These are phyloP conservation scores for Tricholoma furcatifolium DNA, from an alignment of 768 basidiomycete species.

Conservation along the genomic window DNA sequence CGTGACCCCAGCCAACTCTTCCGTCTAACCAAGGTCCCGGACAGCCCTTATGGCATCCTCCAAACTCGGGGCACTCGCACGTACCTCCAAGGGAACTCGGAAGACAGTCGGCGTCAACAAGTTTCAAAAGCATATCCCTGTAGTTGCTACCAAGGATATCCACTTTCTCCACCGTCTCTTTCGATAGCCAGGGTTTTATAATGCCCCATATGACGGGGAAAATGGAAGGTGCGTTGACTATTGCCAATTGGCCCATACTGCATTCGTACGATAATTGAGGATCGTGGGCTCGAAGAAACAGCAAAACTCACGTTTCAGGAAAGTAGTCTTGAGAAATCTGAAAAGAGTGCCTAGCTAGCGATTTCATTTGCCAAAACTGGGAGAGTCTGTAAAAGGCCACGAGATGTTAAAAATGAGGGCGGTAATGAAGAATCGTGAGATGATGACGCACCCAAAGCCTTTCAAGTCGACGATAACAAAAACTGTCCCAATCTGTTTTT, in stretches of 20 bases:
- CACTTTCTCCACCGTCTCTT: conserved; percentile 69
- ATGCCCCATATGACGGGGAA: conserved; percentile 73
- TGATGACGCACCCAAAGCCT: conserved; percentile 58
- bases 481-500: conserved; percentile 45
- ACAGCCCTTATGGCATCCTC: conserved; percentile 60
- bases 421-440: neutral
- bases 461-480: conserved; percentile 71
- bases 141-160: conserved; percentile 66
- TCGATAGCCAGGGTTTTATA: conserved; percentile 71
- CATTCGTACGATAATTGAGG: neutral
- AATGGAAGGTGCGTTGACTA: conserved; percentile 71
- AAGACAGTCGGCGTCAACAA: conserved; percentile 63
- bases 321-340: conserved; percentile 79
- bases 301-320: conserved; percentile 63
- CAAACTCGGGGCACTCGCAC: conserved; percentile 56
- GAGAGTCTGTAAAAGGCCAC: conserved; percentile 39
- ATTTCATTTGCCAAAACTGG: conserved; percentile 78
- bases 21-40: conserved; percentile 75
- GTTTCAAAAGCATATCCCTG: conserved; percentile 48
- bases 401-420: neutral
- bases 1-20: conserved; percentile 46
- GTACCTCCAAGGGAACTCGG: conserved; percentile 62
- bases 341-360: conserved; percentile 58
- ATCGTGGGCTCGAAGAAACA: neutral
- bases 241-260: conserved; percentile 71